Evolutionary conservation across 768 basidiomycete species (phyloP).

Genomic region (Suillus placidus): DNA sequence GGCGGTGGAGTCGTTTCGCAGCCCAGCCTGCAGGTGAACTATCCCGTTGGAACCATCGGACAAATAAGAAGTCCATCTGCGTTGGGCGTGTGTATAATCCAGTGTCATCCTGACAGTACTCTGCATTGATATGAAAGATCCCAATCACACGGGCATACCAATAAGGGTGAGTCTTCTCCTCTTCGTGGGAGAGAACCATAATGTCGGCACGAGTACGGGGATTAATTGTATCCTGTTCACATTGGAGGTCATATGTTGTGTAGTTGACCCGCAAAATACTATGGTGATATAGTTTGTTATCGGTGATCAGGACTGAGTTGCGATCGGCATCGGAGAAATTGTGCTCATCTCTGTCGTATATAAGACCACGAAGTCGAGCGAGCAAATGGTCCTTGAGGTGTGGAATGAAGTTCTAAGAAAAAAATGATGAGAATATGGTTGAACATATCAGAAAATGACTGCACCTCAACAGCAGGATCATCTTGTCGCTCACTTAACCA

Average conservation of each 20-base stretch:
- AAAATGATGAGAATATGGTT: background rate
- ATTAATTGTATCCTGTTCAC: too few species aligned
- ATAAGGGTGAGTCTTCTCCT: too few species aligned
- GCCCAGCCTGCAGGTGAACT: too few species aligned
- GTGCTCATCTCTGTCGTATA: slow-evolving; percentile 17
- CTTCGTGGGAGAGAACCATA: too few species aligned
- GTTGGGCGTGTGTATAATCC: too few species aligned
- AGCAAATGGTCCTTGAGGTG: slow-evolving; percentile 18
- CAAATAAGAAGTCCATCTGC: too few species aligned
- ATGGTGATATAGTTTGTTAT: slow-evolving; percentile 37
- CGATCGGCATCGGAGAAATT: slow-evolving; percentile 28
- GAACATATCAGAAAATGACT: background rate
- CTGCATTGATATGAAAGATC: too few species aligned
- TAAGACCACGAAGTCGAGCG: slow-evolving; percentile 1
- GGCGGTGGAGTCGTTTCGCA: too few species aligned
- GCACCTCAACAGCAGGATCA: slow-evolving; percentile 30
- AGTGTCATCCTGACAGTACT: too few species aligned
- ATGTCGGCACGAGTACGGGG: too few species aligned
- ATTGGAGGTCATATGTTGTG: slow-evolving; percentile 30
- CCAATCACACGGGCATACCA: too few species aligned
- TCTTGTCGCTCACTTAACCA: slow-evolving; percentile 7
- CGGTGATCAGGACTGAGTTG: slow-evolving; percentile 22
- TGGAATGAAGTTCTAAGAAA: slow-evolving; percentile 33
- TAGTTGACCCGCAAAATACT: slow-evolving; percentile 34
- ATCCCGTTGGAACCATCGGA: too few species aligned